Base-by-base conservation (phyloP, 2,329 filamentous ascomycete species). In the Pseudonectria buxi region DNA sequence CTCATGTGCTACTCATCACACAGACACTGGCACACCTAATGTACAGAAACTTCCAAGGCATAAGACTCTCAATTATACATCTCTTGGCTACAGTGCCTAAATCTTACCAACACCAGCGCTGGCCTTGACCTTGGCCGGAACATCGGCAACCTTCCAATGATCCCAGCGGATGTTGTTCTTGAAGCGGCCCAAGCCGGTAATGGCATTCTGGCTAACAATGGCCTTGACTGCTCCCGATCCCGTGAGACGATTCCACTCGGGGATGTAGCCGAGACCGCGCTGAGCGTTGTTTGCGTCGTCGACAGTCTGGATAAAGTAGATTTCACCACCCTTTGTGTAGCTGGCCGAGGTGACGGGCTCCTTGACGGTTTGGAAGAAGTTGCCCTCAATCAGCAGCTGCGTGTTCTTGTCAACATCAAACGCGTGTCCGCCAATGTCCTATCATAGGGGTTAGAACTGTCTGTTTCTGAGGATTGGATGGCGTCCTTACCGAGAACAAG, bases 401-500 rank as follows among this genome's bases (percentile, higher is more conserved):
- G 41, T 44, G 24, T 57, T 48, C 10, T 50, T 66, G 46, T 72
- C 59, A 37, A 59, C 74, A 58, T 78, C 73, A 11, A 67, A 62
- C 13, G 66, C 72, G 51, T 76, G 73, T 15, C 51, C 53, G 9
- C 18, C 18, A 22, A 22, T 16, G 50, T 40, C 45, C 54, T 54
- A 35, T 50, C 51, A 26, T 39, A 43, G 32, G 56, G 56, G 27
- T 42, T 43, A 47, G 55, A 54, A 47, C 55, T 56, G 43, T 39
- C 36, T 11, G 47, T 50, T 11, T 55, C 50, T 40, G 56, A 49
- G 13, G 41, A 43, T 7, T 43, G 44, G 15, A 32, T 46, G 26
- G 37, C 40, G 0, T 42, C 46, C 2, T 43, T 41, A 24, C 42
- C 45, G n/a, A 14, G 28, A 30, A 22, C 18, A 22, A 9, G 18